Evolutionary conservation across 2,329 filamentous ascomycete genomes (phyloP).

Genomic region (Canariomyces notabilis): DNA sequence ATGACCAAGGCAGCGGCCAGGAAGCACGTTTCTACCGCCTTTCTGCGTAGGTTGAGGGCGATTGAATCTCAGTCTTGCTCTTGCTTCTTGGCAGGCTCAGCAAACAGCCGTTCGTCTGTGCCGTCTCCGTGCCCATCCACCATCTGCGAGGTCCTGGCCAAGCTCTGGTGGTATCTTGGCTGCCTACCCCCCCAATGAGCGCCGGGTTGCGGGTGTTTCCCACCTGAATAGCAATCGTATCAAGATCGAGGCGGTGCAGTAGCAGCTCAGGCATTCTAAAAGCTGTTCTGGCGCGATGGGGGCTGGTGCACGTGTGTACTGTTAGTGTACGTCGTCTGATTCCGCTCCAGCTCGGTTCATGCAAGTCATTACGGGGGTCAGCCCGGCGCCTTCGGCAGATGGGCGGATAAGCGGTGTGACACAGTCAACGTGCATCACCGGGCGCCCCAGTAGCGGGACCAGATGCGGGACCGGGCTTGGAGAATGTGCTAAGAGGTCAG

Average conservation of each 20-base stretch:
- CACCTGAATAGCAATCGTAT: background rate
- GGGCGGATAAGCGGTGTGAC: slow-evolving; percentile 19
- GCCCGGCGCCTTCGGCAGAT: slow-evolving; percentile 16
- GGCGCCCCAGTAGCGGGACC: too few relatives aligned
- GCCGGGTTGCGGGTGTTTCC: background rate
- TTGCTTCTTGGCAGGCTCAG: background rate
- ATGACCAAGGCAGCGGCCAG: too few relatives aligned
- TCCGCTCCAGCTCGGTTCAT: slow-evolving; percentile 2
- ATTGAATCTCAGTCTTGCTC: too few relatives aligned
- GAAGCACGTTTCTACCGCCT: too few relatives aligned
- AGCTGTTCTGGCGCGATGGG: background rate
- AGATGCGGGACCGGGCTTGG: background rate
- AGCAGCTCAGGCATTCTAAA: background rate
- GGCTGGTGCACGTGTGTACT: too few relatives aligned
- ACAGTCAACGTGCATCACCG: slow-evolving; percentile 11
- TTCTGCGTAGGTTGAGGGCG: too few relatives aligned
- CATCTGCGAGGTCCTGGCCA: background rate
- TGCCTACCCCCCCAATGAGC: background rate
- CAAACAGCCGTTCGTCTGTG: background rate
- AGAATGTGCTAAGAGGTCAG: background rate
- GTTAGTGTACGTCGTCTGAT: too few relatives aligned
- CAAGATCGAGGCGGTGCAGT: background rate
- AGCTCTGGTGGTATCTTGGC: background rate
- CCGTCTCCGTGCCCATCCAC: background rate
- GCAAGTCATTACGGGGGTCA: slow-evolving; percentile 8